phyloP scores from a whole-genome alignment of 2,329 filamentous ascomycete genomes.

The Fusarium torreyae region DNA sequence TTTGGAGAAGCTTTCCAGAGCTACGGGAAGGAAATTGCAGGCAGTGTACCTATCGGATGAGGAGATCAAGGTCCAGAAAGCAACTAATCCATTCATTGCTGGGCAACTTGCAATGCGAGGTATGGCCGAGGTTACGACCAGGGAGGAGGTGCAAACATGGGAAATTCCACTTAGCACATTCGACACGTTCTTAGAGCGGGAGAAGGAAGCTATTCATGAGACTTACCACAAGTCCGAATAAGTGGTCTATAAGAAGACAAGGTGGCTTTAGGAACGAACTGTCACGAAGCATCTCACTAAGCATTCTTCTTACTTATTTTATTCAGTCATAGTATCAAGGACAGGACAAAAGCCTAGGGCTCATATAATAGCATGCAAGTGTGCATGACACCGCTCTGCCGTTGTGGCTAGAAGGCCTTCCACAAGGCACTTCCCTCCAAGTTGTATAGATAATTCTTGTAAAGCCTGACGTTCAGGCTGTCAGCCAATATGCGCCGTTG shows the following conservation, averaged over 20 bases:
- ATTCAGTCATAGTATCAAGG: neutral
- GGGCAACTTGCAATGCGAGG: slow-evolving; percentile 57
- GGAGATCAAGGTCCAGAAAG: slow-evolving; percentile 56
- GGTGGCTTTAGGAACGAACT: too few relatives aligned
- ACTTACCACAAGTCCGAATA: slow-evolving; percentile 47
- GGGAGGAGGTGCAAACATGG: slow-evolving; percentile 55
- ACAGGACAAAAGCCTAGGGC: neutral
- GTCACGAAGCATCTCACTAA: too few relatives aligned
- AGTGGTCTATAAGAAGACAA: neutral
- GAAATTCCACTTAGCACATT: slow-evolving; percentile 61
- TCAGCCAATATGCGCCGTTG: slow-evolving; percentile 30
- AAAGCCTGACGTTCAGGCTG: slow-evolving; percentile 24
- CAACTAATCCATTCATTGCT: slow-evolving; percentile 56
- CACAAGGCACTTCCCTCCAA: slow-evolving; percentile 5
- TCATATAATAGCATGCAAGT: slow-evolving; percentile 1
- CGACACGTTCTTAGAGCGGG: slow-evolving; percentile 59
- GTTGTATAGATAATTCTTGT: slow-evolving; percentile 6
- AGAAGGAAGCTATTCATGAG: slow-evolving; percentile 53
- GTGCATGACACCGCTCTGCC: neutral
- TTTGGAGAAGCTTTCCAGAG: slow-evolving; percentile 54
- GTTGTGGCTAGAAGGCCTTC: neutral
- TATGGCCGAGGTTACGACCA: slow-evolving; percentile 56
- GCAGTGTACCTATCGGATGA: slow-evolving; percentile 58
- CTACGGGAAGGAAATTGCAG: slow-evolving; percentile 55
- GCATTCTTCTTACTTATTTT: neutral